Conservation (phyloP, 129 eudicot species). For the Pittosporum tobira region DNA sequence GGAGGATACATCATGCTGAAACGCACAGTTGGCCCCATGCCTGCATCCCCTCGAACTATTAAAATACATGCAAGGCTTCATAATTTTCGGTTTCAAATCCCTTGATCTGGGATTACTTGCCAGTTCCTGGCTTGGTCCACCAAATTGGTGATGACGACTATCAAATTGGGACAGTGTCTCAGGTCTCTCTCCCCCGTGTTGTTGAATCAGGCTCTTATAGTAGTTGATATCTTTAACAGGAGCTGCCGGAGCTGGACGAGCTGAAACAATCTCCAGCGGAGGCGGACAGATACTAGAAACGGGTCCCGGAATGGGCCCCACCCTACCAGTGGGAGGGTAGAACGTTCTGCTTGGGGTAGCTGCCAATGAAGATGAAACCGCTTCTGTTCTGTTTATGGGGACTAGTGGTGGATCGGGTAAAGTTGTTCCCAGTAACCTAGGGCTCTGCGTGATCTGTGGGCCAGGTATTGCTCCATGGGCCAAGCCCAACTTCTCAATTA, state of each 20-base stretch:
- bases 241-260: slow-evolving; percentile 12
- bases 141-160: slow-evolving; percentile 11
- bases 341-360: slow-evolving; percentile 23
- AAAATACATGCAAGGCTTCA: slow-evolving; percentile 69
- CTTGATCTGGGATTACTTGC: slow-evolving; percentile 18
- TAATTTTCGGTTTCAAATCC: slow-evolving; percentile 39
- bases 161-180: slow-evolving; percentile 19
- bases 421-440: slow-evolving; percentile 17
- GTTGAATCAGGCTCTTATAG: slow-evolving; percentile 84
- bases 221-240: slow-evolving; percentile 71
- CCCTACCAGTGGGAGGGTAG: slow-evolving; percentile 32
- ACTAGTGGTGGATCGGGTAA: slow-evolving; percentile 24
- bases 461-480: slow-evolving; percentile 35
- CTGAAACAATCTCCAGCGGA: slow-evolving; percentile 19
- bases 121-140: slow-evolving; percentile 14
- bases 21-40: slow-evolving; percentile 67
- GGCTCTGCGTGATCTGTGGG: slow-evolving; percentile 16
- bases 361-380: slow-evolving; percentile 15
- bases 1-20: slow-evolving; percentile 47
- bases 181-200: slow-evolving; percentile 68
- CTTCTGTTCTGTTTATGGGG: slow-evolving; percentile 32
- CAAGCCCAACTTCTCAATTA: slow-evolving; percentile 43
- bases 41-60: slow-evolving; percentile 70
- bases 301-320: slow-evolving; percentile 26
- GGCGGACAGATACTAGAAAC: slow-evolving; percentile 23